phyloP scores from a whole-genome alignment of 2,329 filamentous ascomycete genomes.

The Exophiala alcalophila region DNA sequence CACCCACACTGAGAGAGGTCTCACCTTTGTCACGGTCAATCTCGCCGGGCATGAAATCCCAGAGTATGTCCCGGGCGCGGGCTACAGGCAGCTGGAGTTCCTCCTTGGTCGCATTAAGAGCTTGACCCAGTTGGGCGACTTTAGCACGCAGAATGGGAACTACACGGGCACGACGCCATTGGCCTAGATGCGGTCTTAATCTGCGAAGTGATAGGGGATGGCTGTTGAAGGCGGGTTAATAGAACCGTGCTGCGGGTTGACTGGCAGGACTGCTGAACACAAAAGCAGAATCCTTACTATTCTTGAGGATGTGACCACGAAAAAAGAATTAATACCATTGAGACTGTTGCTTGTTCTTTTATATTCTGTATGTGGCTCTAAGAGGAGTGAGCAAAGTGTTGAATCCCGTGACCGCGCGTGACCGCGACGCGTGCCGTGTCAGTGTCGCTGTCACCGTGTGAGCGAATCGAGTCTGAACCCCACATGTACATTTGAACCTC shows the following conservation, averaged over 20 bases:
- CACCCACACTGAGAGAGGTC: slow-evolving; percentile 44
- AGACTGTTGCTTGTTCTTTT: no score
- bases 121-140: slow-evolving; percentile 17
- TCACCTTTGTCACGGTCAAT: slow-evolving; percentile 39
- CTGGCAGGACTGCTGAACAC: background rate
- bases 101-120: slow-evolving; percentile 60
- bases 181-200: no score
- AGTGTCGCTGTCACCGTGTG: background rate
- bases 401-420: slow-evolving; percentile 8
- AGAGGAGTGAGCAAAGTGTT: no score
- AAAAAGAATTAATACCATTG: no score
- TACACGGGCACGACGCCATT: slow-evolving; percentile 17
- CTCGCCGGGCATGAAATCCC: slow-evolving; percentile 43
- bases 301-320: no score
- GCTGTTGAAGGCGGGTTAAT: background rate
- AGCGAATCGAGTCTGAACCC: no score
- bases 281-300: no score
- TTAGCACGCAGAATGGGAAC: slow-evolving; percentile 24
- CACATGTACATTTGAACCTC: no score
- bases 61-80: slow-evolving; percentile 65
- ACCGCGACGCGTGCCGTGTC: background rate
- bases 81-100: slow-evolving; percentile 72
- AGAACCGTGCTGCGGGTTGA: background rate
- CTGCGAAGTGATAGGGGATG: background rate
- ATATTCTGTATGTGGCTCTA: background rate